Conservation (phyloP, 139 green algal species). For the Desmodesmus armatus region DNA sequence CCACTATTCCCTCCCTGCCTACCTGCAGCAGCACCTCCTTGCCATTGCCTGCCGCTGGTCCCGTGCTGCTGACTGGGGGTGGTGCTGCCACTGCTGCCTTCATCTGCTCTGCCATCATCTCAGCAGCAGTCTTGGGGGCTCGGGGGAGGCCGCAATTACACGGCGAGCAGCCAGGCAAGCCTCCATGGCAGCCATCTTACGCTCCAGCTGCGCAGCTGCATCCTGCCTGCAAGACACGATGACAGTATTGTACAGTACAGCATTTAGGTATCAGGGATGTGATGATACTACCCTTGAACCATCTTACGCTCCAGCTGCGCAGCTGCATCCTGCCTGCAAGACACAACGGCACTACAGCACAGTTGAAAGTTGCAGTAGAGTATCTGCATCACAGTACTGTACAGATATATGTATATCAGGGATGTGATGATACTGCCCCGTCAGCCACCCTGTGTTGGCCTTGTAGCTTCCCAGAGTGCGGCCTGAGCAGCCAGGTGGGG, state of each 20-base stretch:
- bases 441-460: too few species aligned
- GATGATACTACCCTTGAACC: too few species aligned
- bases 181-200: slow-evolving; percentile 92
- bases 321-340: slow-evolving; percentile 73
- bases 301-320: slow-evolving; percentile 90
- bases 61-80: slow-evolving; percentile 57
- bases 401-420: too few species aligned
- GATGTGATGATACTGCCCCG: too few species aligned
- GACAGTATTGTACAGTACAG: too few species aligned
- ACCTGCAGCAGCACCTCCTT: slow-evolving; percentile 95
- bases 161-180: slow-evolving; percentile 83
- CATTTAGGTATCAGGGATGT: too few species aligned
- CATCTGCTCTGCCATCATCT: slow-evolving; percentile 62
- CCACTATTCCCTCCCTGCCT: not conserved
- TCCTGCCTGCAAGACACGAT: slow-evolving; percentile 60
- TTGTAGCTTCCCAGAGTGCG: too few species aligned
- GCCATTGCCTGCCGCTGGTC: slow-evolving; percentile 82
- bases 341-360: too few species aligned
- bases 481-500: too few species aligned
- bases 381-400: too few species aligned
- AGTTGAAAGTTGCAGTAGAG: too few species aligned
- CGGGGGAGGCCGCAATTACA: slow-evolving; percentile 55
- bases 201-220: slow-evolving; percentile 86
- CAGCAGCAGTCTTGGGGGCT: slow-evolving; percentile 60
- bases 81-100: slow-evolving; percentile 48